Conservation (phyloP, 257 asterid species). For the Gardenia jasminoides region DNA sequence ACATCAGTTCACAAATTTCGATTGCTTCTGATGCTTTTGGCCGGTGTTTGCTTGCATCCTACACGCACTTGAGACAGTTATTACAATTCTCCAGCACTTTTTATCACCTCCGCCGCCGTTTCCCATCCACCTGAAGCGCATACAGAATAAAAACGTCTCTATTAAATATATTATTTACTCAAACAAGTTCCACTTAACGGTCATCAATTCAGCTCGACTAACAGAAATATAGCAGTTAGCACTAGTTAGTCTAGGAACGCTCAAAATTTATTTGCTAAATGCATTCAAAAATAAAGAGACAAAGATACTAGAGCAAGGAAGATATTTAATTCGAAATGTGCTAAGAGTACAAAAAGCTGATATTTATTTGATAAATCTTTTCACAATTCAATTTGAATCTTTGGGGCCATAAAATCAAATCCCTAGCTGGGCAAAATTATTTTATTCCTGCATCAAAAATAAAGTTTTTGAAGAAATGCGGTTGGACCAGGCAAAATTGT, state of each 20-base stretch:
- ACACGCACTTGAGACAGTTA: conserved; percentile 5
- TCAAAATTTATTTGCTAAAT: background rate
- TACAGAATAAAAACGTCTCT: background rate
- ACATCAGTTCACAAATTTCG: conserved; percentile 21
- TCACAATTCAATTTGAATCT: background rate
- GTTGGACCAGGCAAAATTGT: background rate
- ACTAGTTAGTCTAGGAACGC: background rate
- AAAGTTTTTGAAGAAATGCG: background rate
- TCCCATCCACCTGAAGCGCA: conserved; percentile 64
- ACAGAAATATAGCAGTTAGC: background rate
- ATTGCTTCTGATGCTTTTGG: conserved; percentile 27
- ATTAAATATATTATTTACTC: background rate
- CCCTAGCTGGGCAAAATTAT: background rate
- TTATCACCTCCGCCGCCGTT: conserved; percentile 71
- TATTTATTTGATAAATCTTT: background rate
- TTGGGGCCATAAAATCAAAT: background rate
- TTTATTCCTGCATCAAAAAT: background rate
- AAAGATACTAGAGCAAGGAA: background rate
- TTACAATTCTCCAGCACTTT: conserved; percentile 11
- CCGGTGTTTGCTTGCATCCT: conserved; percentile 34
- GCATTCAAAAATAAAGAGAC: background rate
- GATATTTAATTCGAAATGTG: background rate
- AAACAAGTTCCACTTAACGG: background rate
- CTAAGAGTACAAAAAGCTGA: background rate
- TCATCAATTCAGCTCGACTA: background rate